Conservation (phyloP, 1,284 basidiomycete genomes). For the Xerocomus amazonicus region DNA sequence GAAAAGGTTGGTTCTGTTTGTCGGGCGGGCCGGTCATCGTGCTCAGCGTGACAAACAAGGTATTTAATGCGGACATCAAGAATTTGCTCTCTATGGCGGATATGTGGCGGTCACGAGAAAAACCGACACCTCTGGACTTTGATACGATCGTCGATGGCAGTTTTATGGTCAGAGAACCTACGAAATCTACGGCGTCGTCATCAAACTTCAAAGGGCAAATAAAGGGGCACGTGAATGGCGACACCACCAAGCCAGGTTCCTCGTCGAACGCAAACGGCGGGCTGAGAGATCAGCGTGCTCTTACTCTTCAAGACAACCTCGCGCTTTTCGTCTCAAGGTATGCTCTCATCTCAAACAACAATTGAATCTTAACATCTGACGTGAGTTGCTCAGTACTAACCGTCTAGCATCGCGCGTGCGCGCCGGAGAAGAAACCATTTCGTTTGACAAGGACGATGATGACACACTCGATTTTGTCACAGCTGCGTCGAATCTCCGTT, state of each 20-base stretch:
- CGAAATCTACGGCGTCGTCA: constrained; percentile 3
- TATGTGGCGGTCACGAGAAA: constrained; percentile 91
- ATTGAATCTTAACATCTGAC: constrained; percentile 3
- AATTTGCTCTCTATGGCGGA: constrained; percentile 94
- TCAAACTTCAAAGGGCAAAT: constrained; percentile 18
- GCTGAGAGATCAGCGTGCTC: constrained; percentile 77
- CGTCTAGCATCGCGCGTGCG: constrained; percentile 74
- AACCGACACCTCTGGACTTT: constrained; percentile 83
- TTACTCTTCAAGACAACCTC: constrained; percentile 78
- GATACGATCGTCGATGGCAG: constrained; percentile 62
- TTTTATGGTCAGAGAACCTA: constrained; percentile 42
- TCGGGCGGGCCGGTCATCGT: not conserved
- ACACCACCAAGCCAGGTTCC: constrained; percentile 2
- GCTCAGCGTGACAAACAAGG: constrained; percentile 41
- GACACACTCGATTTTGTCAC: constrained; percentile 97
- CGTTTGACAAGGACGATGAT: constrained; percentile 98
- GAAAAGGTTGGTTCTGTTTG: constrained; percentile 64
- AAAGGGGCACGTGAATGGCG: constrained; percentile 28
- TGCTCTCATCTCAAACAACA: constrained; percentile 3
- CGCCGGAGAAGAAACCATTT: constrained; percentile 72
- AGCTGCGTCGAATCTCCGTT: constrained; percentile 89
- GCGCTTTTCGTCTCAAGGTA: constrained; percentile 82
- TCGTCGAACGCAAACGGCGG: constrained; percentile 30
- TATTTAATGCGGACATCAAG: constrained; percentile 86
- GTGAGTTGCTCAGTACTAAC: constrained; percentile 53